Base-by-base conservation (phyloP, 805 yeast species). In the Cyberlindnera petersonii region DNA sequence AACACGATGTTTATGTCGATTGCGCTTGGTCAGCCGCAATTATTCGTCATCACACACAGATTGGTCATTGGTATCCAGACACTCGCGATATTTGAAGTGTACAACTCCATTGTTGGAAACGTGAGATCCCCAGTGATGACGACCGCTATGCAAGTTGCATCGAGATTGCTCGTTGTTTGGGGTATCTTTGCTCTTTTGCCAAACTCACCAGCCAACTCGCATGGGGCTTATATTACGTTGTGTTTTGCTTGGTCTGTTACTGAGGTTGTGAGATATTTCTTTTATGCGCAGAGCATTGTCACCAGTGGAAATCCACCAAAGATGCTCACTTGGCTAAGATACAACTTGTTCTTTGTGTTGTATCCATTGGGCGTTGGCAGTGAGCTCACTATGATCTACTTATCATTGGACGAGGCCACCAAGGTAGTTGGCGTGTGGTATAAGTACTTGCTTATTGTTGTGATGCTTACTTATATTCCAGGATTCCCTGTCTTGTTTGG, bases 321-420 rank as follows among this genome's bases (percentile, higher is more conserved):
- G 26, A 58, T 66, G 56, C 68, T 91, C 49, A 74, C 79, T 15
- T 74, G 82, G 72, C 64, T 87, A 47, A 75, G 98, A 55, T 93
- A 93, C 71, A 84, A 85, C 47, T 65, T 86, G 20, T 93, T 93
- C 63, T 74, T 75, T 49, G 75, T 86, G 3, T 68, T 93, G 48
- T 93, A 93, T 56, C 98, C 98, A 15, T 61, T 83, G 16, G 98
- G 98, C 3, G 96, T 89, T n/a, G 75, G 84, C 2, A 78, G 91
- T 45, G 98, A 93, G 60, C 69, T 84, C 43, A 55, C 69, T 24
- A 75, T 87, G 64, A 71, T 86, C 43, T 82, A 76, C 63, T 62
- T 77, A 40, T 79, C 96, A 0, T 68, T 91, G 36, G 73, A 71
- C n/a, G 76, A 74, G 33, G 95, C 96, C n/a, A 71, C 65, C 36